Percentiles rank a stretch among this genome's conserved stretches.
Evolutionary conservation across 2,329 filamentous ascomycete species (phyloP).

Genomic region (Xylariomycetidae sp.): DNA sequence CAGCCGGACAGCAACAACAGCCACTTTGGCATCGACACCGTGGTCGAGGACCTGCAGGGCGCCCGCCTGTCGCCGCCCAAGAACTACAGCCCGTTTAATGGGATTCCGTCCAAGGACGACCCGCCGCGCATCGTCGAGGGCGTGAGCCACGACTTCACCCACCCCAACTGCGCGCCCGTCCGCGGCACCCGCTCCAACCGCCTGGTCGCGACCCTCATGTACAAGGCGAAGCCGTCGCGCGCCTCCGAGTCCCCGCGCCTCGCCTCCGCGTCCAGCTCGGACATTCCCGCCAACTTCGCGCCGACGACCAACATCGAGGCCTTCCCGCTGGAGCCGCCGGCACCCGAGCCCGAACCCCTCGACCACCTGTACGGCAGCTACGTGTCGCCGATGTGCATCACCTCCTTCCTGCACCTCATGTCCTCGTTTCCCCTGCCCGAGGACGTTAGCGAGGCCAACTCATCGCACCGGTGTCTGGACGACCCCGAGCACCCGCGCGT

Average conservation of each 20-base stretch:
- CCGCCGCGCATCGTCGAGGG: conserved; percentile 58
- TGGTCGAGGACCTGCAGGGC: conserved; percentile 49
- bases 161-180: conserved; percentile 54
- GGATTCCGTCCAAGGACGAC: conserved; percentile 52
- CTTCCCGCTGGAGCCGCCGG: conserved; percentile 55
- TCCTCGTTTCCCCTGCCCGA: conserved; percentile 52
- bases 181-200: conserved; percentile 42
- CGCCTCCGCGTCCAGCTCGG: conserved; percentile 31
- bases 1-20: conserved; percentile 45
- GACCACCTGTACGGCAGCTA: conserved; percentile 62
- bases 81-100: conserved; percentile 47
- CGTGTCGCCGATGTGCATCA: conserved; percentile 59
- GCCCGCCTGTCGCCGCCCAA: conserved; percentile 34
- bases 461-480: conserved; percentile 61
- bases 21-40: conserved; percentile 58
- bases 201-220: conserved; percentile 58
- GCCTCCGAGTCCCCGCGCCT: conserved; percentile 29
- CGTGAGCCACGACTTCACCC: conserved; percentile 55
- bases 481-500: conserved; percentile 53
- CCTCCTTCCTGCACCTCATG: conserved; percentile 61
- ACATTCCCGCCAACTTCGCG: conserved; percentile 49
- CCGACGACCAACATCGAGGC: conserved; percentile 52
- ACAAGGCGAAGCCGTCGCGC: conserved; percentile 39
- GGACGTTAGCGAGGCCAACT: conserved; percentile 47
- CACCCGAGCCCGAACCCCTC: conserved; percentile 45